phyloP scores from a whole-genome alignment of 2,329 filamentous ascomycete genomes.

The Phoma sp. region DNA sequence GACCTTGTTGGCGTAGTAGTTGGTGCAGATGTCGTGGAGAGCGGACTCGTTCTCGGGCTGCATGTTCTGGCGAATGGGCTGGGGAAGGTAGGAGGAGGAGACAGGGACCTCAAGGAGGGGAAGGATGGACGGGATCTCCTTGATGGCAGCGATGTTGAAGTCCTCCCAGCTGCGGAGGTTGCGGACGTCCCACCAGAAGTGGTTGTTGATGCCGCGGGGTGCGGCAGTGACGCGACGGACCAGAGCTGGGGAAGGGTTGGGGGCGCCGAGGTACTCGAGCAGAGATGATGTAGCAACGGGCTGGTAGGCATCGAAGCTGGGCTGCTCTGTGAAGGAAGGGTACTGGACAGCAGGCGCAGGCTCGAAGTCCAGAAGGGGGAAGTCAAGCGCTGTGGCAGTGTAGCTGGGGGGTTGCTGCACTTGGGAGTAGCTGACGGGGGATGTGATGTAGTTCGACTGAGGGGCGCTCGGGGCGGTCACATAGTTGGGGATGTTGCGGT shows the following conservation, averaged over 20 bases:
- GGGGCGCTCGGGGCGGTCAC: constrained; percentile 51
- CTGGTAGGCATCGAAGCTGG: constrained; percentile 47
- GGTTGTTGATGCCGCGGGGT: constrained; percentile 73
- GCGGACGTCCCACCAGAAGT: constrained; percentile 97
- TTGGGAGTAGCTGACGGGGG: constrained; percentile 45
- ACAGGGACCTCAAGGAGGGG: constrained; percentile 71
- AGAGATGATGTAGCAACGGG: constrained; percentile 69
- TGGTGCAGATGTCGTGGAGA: constrained; percentile 77
- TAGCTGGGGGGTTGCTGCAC: constrained; percentile 45
- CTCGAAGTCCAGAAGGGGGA: constrained; percentile 46
- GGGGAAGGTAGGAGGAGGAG: constrained; percentile 67
- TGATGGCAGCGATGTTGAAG: constrained; percentile 77
- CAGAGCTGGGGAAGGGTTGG: constrained; percentile 83
- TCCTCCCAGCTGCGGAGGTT: constrained; percentile 83
- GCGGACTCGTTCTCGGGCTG: constrained; percentile 80
- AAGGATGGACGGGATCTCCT: constrained; percentile 74
- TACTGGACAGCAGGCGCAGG: constrained; percentile 54
- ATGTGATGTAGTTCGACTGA: constrained; percentile 48
- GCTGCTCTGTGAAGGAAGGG: constrained; percentile 49
- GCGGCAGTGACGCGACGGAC: constrained; percentile 79
- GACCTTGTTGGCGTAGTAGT: constrained; percentile 84
- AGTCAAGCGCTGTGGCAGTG: constrained; percentile 42
- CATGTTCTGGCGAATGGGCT: constrained; percentile 63
- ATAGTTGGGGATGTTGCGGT: constrained; percentile 74
- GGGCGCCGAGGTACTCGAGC: constrained; percentile 76